A percentile compares a stretch with the other conserved stretches of the same genome.
Evolutionary conservation across 108 stramenopile genomes (phyloP).

Genomic region (Nitzschia inconspicua): DNA sequence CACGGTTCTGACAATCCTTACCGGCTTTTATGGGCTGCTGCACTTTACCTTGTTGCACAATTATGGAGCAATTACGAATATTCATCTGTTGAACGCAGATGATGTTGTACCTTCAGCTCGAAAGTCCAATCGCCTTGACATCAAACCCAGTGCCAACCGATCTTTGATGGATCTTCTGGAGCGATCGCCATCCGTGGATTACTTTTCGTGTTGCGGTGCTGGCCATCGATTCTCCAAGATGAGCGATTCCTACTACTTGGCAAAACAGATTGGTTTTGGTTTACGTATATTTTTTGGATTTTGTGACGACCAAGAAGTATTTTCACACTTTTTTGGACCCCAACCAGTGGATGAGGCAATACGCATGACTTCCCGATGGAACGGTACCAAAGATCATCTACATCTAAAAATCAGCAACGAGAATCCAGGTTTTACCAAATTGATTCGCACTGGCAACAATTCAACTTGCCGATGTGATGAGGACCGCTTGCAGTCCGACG

Average conservation of each 20-base stretch:
- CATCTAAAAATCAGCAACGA: conserved; percentile 7
- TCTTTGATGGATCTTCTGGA: no score
- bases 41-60: no score
- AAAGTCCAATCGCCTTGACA: no score
- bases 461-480: not conserved
- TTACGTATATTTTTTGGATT: conserved; percentile 10
- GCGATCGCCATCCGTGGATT: conserved; percentile 15
- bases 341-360: not conserved
- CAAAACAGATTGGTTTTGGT: conserved; percentile 5
- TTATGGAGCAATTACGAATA: no score
- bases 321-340: conserved; percentile 22
- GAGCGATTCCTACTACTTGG: conserved; percentile 30
- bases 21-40: no score
- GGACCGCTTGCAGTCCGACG: conserved; percentile 25
- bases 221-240: conserved; percentile 40
- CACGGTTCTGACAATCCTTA: no score
- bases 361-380: not conserved
- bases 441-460: not conserved
- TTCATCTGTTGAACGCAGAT: no score
- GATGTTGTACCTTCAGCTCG: no score
- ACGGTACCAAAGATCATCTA: not conserved
- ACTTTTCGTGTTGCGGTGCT: conserved; percentile 35
- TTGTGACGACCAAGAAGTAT: conserved; percentile 20
- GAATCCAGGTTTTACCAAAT: not conserved
- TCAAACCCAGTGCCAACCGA: no score